Base-by-base conservation (phyloP, 768 basidiomycete species). In the Phanerochaete sordida region DNA sequence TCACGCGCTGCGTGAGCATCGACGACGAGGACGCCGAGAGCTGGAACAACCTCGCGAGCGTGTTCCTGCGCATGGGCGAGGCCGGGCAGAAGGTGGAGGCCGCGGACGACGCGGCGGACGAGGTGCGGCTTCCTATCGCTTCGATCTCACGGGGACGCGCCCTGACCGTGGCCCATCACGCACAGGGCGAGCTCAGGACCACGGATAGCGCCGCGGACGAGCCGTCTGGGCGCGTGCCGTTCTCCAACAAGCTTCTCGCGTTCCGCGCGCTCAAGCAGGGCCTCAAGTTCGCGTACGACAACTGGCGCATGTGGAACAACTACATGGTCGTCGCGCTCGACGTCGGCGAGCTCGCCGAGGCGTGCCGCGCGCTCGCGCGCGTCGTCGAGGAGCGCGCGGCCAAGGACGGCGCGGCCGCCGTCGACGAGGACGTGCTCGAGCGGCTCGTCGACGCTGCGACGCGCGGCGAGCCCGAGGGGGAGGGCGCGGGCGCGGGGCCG, bases 251-350 rank as follows among this genome's bases (percentile, higher is more conserved):
- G 71, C 77, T 87, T 48, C 82, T 94, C 45, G 97, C 97, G 1
- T 97, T 93, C 80, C 88, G 88, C 19, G 96, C 97, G 2, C 87
- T 99, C 27, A 88, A 90, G 64, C 91, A 93, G 61, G 95, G 97
- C 1, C 81, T 98, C 61, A 87, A 86, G 65, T 84, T 82, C 72
- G 83, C 84, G 51, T 91, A 93, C 71, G 87, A 92, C 27, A 95
- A 94, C 69, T 98, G 96, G 95, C 84, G 93, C 21, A 95, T 99
- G 91, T 99, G 97, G 97, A 81, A 82, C 62, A 99, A 99, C 77
- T 98, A 95, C 78, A 95, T 93, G 88, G 79, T 97, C 68, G 88
- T 98, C 27, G 82, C 92, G 3, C 79, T 97, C 73, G 94, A 98
- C 65, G 90, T 98, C 21, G 96, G 95, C 7, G 95, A 98, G 70